A percentile compares a stretch with the other conserved stretches of the same genome.
phyloP scores from a whole-genome alignment of 768 basidiomycete species.

The Xanthoconium stramineum region DNA sequence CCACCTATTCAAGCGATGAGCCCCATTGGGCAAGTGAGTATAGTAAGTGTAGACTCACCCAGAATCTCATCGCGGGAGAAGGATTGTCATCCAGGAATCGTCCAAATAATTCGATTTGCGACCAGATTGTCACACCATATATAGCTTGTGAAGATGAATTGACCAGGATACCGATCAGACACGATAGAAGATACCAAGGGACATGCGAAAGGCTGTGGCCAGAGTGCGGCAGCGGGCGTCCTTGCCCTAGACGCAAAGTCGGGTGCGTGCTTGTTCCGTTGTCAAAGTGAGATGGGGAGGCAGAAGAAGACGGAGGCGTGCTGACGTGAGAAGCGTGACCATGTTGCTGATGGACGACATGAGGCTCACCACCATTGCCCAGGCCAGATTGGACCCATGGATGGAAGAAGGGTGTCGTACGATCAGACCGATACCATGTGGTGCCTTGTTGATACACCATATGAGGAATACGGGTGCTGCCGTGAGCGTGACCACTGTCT shows the following conservation, averaged over 20 bases:
- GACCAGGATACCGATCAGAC: slow-evolving; percentile 80
- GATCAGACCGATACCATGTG: slow-evolving; percentile 74
- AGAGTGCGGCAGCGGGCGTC: slow-evolving; percentile 54
- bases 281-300: slow-evolving; percentile 13
- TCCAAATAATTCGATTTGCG: slow-evolving; percentile 67
- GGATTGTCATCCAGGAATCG: slow-evolving; percentile 65
- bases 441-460: slow-evolving; percentile 75
- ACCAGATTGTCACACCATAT: slow-evolving; percentile 78
- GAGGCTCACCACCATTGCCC: slow-evolving; percentile 70
- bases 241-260: slow-evolving; percentile 68
- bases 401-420: slow-evolving; percentile 60
- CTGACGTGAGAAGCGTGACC: slow-evolving; percentile 68
- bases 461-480: slow-evolving; percentile 72
- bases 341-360: slow-evolving; percentile 82
- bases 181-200: slow-evolving; percentile 73
- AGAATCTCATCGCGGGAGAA: slow-evolving; percentile 64
- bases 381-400: slow-evolving; percentile 65
- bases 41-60: slow-evolving; percentile 34
- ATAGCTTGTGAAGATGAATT: slow-evolving; percentile 73
- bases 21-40: background rate
- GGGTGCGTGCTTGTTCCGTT: slow-evolving; percentile 56
- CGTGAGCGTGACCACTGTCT: slow-evolving; percentile 67
- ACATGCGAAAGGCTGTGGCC: slow-evolving; percentile 67
- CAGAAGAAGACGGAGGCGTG: slow-evolving; percentile 7
- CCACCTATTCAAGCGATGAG: slow-evolving; percentile 46